Evolutionary conservation across 371 early-diverging fungal species (phyloP).

Genomic region (Apophysomyces variabilis): DNA sequence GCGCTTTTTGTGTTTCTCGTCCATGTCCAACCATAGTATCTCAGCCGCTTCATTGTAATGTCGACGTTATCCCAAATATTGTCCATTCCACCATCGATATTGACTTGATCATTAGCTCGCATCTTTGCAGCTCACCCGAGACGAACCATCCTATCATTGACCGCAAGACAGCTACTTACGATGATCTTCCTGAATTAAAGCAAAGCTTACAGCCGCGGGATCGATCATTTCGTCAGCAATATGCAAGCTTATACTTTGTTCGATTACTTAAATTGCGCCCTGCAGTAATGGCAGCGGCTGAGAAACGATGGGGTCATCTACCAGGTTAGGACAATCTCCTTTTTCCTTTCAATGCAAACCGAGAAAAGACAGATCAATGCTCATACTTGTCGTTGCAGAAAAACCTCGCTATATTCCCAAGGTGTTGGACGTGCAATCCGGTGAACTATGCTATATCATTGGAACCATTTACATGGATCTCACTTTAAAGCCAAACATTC

Average conservation of each 20-base stretch:
- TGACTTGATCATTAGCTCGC: not conserved
- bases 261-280: conserved; percentile 73
- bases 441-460: conserved; percentile 69
- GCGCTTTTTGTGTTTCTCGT: not conserved
- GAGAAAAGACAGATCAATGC: not conserved
- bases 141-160: conserved; percentile 16
- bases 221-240: conserved; percentile 77
- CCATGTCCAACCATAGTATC: not conserved
- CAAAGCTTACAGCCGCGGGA: conserved; percentile 54
- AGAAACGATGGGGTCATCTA: conserved; percentile 54
- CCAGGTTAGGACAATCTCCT: conserved; percentile 25
- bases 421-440: conserved; percentile 71
- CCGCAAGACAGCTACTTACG: conserved; percentile 31
- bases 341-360: not conserved
- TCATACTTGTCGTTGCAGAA: conserved; percentile 21
- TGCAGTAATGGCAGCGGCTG: conserved; percentile 51
- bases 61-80: not conserved
- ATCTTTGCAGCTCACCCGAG: conserved; percentile 24
- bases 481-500: conserved; percentile 84
- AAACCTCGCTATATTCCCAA: conserved; percentile 56
- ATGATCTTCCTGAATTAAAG: conserved; percentile 41
- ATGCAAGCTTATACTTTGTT: conserved; percentile 83
- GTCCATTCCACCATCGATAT: not conserved
- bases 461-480: conserved; percentile 91
- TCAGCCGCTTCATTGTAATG: conserved; percentile 5